These are phyloP conservation scores for Chlamydomonas sphaeroides DNA, from an alignment of 139 green algal genomes.

Conservation along the genomic window DNA sequence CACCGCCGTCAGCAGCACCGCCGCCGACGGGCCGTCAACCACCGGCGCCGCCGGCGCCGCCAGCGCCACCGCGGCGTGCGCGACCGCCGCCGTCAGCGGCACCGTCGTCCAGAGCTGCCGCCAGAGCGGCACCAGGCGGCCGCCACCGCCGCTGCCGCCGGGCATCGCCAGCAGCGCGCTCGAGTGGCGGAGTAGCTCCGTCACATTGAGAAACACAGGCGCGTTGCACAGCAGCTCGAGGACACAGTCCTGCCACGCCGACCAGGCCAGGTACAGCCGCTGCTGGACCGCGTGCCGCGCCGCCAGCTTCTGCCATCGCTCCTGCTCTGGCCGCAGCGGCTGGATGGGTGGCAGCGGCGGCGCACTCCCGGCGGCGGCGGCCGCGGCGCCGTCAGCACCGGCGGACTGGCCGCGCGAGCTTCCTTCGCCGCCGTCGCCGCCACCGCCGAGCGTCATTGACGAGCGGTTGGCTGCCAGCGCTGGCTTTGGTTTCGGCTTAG, in stretches of 20 bases:
- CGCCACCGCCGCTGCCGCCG: neutral
- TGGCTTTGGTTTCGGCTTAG: too few relatives aligned
- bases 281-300: neutral
- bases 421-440: too few relatives aligned
- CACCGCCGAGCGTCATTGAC: too few relatives aligned
- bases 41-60: neutral
- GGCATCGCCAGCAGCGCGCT: slow-evolving; percentile 5
- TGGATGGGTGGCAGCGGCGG: neutral
- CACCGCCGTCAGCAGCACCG: slow-evolving; percentile 15
- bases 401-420: neutral
- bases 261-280: slow-evolving; percentile 16
- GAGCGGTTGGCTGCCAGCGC: too few relatives aligned
- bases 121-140: neutral
- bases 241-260: slow-evolving; percentile 6
- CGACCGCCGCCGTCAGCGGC: slow-evolving; percentile 20
- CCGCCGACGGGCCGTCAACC: slow-evolving; percentile 2
- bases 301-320: neutral
- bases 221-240: slow-evolving; percentile 33
- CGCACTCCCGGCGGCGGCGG: neutral
- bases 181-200: slow-evolving; percentile 19
- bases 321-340: slow-evolving; percentile 12
- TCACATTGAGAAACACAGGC: slow-evolving; percentile 21
- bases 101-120: slow-evolving; percentile 25
- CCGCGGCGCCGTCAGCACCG: neutral
- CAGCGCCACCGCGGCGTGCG: neutral